Evolutionary conservation across 495 filamentous ascomycete genomes (phyloP).

Genomic region (Penicillium canariense): DNA sequence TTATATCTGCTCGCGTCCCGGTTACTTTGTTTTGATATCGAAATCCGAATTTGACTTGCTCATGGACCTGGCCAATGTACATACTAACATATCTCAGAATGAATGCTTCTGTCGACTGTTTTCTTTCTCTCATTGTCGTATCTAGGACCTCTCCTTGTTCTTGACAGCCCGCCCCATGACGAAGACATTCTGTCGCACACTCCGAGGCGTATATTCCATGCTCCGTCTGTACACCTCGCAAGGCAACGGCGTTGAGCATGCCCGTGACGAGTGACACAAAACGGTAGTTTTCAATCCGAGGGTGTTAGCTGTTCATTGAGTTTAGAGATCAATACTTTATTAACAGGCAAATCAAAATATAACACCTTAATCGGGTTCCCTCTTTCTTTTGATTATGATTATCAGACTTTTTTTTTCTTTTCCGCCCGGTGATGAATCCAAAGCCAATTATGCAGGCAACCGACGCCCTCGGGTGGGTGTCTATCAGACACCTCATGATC

Average conservation of each 20-base stretch:
- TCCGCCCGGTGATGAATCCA: constrained; percentile 20
- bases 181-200: constrained; percentile 27
- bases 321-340: neutral
- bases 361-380: neutral
- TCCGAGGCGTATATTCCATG: constrained; percentile 29
- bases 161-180: constrained; percentile 26
- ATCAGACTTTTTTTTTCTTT: neutral
- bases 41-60: neutral
- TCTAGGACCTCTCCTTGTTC: neutral
- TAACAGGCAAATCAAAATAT: neutral
- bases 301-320: neutral
- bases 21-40: neutral
- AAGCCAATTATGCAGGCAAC: constrained; percentile 32
- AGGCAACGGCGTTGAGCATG: constrained; percentile 37
- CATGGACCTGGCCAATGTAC: neutral
- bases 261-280: constrained; percentile 34
- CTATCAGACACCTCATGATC: neutral
- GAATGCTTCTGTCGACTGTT: neutral
- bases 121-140: neutral
- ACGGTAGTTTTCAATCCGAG: constrained; percentile 45
- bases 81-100: constrained; percentile 4
- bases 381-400: neutral
- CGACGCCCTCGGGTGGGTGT: constrained; percentile 4
- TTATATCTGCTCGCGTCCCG: neutral
- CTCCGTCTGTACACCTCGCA: constrained; percentile 33